Percentiles rank a stretch among this genome's conserved stretches.
These are phyloP conservation scores for Phytophthora boehmeriae DNA, from an alignment of 352 stramenopile species.

Conservation along the genomic window DNA sequence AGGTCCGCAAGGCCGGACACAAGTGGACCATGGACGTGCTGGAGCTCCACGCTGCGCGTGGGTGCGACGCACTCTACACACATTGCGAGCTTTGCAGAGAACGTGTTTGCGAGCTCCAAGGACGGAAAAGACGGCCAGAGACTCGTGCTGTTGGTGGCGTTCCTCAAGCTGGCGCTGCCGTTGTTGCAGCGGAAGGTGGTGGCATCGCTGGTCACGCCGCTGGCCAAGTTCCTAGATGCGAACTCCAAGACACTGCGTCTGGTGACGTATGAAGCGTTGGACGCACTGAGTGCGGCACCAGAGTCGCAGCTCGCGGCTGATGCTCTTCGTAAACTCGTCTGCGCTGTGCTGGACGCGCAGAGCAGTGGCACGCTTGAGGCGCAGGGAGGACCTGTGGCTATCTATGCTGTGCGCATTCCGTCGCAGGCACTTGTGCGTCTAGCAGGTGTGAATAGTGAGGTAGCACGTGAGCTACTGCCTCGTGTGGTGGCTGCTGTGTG, in stretches of 20 bases:
- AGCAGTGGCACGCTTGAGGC: slow-evolving; percentile 64
- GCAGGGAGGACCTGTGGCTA: slow-evolving; percentile 47
- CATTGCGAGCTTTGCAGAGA: slow-evolving; percentile 87
- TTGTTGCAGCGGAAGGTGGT: slow-evolving; percentile 85
- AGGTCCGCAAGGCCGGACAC: slow-evolving; percentile 85
- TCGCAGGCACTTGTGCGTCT: slow-evolving; percentile 73
- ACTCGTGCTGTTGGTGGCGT: slow-evolving; percentile 80
- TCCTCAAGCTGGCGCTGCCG: slow-evolving; percentile 79
- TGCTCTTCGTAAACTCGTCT: slow-evolving; percentile 66
- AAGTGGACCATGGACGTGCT: slow-evolving; percentile 79
- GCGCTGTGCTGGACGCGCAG: slow-evolving; percentile 66
- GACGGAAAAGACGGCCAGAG: slow-evolving; percentile 71
- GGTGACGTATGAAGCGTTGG: slow-evolving; percentile 79
- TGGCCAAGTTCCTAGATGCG: slow-evolving; percentile 76
- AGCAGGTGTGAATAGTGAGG: slow-evolving; percentile 55
- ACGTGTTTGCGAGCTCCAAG: slow-evolving; percentile 67
- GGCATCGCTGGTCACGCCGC: slow-evolving; percentile 70
- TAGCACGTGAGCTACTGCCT: slow-evolving; percentile 68
- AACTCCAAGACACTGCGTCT: slow-evolving; percentile 79
- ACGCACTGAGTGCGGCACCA: slow-evolving; percentile 56
- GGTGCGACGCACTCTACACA: slow-evolving; percentile 85
- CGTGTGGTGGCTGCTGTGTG: slow-evolving; percentile 78
- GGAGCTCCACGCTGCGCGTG: slow-evolving; percentile 65
- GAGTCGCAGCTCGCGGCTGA: slow-evolving; percentile 72
- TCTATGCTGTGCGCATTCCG: slow-evolving; percentile 71